A percentile compares a stretch with the other conserved stretches of the same genome.
Evolutionary conservation across 805 yeast genomes (phyloP).

Genomic region (Candida methanosorbosa): DNA sequence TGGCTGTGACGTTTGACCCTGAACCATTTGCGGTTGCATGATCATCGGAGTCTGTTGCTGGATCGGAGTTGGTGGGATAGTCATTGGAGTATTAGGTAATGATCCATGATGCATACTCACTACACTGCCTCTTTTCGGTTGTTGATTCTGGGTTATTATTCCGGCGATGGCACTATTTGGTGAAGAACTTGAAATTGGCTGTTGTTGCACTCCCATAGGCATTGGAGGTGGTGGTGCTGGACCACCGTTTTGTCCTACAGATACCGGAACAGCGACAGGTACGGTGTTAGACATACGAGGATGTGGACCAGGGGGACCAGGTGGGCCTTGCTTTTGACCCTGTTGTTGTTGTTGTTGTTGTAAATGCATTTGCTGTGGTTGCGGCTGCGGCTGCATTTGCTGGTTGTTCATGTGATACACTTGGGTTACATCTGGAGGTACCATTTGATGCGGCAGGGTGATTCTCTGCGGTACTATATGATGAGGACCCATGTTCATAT

Average conservation of each 20-base stretch:
- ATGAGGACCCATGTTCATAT: neutral
- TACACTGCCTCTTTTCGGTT: too few species aligned
- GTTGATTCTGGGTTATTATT: too few species aligned
- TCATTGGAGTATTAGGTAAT: conserved; percentile 11
- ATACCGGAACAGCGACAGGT: too few species aligned
- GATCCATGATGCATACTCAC: conserved; percentile 1
- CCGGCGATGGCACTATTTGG: too few species aligned
- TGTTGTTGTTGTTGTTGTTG: neutral
- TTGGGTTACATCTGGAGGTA: too few species aligned
- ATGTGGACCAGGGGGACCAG: too few species aligned
- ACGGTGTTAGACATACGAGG: too few species aligned
- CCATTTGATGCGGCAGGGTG: conserved; percentile 1
- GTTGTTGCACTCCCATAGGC: too few species aligned
- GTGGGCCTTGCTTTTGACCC: neutral
- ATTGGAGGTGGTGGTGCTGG: too few species aligned
- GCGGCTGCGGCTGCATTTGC: neutral
- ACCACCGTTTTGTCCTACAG: too few species aligned
- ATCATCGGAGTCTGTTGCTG: neutral
- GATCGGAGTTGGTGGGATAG: conserved; percentile 12
- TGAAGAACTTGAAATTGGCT: too few species aligned
- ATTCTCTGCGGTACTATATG: conserved; percentile 1
- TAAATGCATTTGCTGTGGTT: neutral
- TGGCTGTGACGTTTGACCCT: neutral
- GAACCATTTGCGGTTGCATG: neutral
- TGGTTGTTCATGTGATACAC: too few species aligned